Evolutionary conservation across 257 asterid genomes (phyloP), one percentile per base, ranked within the genome.

Genomic region (Fraxinus anomala): DNA sequence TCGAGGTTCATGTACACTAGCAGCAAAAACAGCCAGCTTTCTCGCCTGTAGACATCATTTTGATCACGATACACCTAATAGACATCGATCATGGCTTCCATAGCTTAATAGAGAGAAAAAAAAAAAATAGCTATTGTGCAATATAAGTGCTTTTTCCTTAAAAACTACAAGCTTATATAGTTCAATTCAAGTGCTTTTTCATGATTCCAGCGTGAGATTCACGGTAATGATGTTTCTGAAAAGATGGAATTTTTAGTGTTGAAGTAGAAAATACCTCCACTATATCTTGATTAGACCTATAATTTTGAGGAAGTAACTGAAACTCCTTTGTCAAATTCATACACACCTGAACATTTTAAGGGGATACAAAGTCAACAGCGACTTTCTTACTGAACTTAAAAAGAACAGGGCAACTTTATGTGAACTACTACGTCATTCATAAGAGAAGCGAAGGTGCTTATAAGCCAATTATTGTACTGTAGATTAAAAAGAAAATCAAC

Each of bases 11-110:
- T 36, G 40, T 36, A 36, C 40, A 36, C 82, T 85, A 75, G 94
- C 93, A 69, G 93, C 93, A 87, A 86, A 85, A 16, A 92, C 80
- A 17, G 87, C 89, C 86, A 91, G 67, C 82, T 88, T 92, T 84
- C 91, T 92, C 81, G 89, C 93, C 96, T 92, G 82, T 74, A 65
- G 71, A 16, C 17, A 83, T 42, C 70, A 40, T 49, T 19, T 33
- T 17, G 31, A 28, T 26, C n/a, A 70, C 16, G 12, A 23, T 4
- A 26, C 42, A n/a, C 24, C 44, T n/a, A 63, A 26, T 14, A 1
- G 69, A 73, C 79, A 30, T 61, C 44, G 16, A 37, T 71, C 74
- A 17, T 68, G 59, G 70, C 3, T 31, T 21, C 26, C 26, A 79
- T 51, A 21, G 70, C 40, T 6, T 26, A 54, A 34, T 24, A 14